These are phyloP conservation scores for Cyclotella baltica DNA, from an alignment of 108 stramenopile genomes.

Conservation along the genomic window DNA sequence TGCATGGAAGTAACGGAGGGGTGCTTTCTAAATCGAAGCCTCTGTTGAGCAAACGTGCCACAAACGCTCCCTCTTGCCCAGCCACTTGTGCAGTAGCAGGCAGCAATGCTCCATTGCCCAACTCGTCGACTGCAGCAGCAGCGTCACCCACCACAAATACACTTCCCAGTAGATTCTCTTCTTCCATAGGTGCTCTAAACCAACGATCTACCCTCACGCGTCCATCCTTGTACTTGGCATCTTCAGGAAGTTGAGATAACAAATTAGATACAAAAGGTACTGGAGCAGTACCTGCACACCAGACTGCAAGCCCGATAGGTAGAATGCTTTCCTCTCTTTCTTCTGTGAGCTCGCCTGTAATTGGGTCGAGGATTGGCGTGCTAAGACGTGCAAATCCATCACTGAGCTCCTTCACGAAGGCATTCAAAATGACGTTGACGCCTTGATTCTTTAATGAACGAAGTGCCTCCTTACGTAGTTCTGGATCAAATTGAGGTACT, in stretches of 20 bases:
- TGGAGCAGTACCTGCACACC: constrained; percentile 70
- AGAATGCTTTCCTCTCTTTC: constrained; percentile 43
- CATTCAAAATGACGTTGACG: constrained; percentile 59
- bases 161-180: constrained; percentile 41
- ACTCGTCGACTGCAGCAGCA: constrained; percentile 33
- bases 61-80: constrained; percentile 77
- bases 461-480: constrained; percentile 50
- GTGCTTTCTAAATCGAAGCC: constrained; percentile 57
- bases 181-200: constrained; percentile 54
- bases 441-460: constrained; percentile 44
- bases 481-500: constrained; percentile 64
- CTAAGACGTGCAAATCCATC: constrained; percentile 43
- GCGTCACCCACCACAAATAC: constrained; percentile 73
- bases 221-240: constrained; percentile 50
- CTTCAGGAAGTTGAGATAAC: constrained; percentile 50
- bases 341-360: constrained; percentile 5
- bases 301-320: constrained; percentile 53
- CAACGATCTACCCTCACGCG: constrained; percentile 67
- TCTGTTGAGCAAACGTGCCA: constrained; percentile 62
- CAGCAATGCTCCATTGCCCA: constrained; percentile 28
- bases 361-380: constrained; percentile 34
- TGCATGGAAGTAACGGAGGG: constrained; percentile 35
- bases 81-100: constrained; percentile 83
- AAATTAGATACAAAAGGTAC: constrained; percentile 57
- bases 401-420: constrained; percentile 51